These are phyloP conservation scores for Microcos paniculata DNA, from an alignment of 345 rosid genomes.

Conservation along the genomic window DNA sequence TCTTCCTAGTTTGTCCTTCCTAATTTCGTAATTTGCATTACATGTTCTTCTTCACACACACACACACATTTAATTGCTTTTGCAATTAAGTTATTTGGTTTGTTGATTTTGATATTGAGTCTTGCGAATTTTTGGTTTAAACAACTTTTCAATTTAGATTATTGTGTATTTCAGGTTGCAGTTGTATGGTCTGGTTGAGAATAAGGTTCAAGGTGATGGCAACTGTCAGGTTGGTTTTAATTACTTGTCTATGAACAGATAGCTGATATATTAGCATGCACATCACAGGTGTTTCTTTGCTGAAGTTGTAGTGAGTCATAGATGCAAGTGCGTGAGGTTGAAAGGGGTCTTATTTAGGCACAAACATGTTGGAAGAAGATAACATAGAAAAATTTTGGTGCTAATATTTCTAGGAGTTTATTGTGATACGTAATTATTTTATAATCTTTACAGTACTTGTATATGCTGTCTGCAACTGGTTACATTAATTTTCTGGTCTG, in stretches of 20 bases:
- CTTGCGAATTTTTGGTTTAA: background rate
- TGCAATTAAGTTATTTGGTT: background rate
- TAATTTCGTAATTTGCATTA: too few relatives aligned
- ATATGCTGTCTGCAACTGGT: background rate
- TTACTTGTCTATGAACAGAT: background rate
- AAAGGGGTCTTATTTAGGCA: background rate
- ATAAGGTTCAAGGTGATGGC: conserved; percentile 70
- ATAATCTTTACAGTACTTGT: background rate
- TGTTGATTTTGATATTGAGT: background rate
- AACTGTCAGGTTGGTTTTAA: conserved; percentile 66
- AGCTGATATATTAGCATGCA: background rate
- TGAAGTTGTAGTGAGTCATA: background rate
- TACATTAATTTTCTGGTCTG: background rate
- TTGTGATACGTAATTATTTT: background rate
- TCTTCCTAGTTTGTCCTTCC: too few relatives aligned
- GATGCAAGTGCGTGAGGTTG: background rate
- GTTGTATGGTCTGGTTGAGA: conserved; percentile 59
- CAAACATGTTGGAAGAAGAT: background rate
- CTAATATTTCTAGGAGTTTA: background rate
- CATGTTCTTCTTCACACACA: background rate
- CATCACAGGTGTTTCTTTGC: background rate
- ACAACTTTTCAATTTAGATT: background rate
- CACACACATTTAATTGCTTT: too few relatives aligned
- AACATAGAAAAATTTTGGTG: background rate
- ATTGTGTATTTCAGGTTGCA: conserved; percentile 36